Conservation (phyloP, 2,329 filamentous ascomycete genomes). For the Talaromyces amestolkiae region DNA sequence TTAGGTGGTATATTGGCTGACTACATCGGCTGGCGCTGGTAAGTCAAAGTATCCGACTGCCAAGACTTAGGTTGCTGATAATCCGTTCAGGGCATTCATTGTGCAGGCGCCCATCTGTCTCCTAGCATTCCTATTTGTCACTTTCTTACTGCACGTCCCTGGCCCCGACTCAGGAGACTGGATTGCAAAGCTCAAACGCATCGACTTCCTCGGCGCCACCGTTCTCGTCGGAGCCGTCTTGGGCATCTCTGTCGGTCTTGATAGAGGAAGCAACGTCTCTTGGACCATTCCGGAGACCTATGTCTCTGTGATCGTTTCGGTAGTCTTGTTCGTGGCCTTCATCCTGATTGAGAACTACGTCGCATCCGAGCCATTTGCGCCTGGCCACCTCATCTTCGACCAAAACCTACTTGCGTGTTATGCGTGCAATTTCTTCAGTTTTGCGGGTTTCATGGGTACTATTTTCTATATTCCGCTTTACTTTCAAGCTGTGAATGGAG, state of each 20-base stretch:
- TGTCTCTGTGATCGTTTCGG: constrained; percentile 54
- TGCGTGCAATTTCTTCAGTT: constrained; percentile 69
- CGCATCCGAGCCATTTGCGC: constrained; percentile 70
- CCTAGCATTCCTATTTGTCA: constrained; percentile 63
- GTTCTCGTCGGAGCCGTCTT: constrained; percentile 65
- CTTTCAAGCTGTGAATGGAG: constrained; percentile 69
- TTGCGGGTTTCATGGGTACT: constrained; percentile 58
- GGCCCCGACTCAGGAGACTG: constrained; percentile 58
- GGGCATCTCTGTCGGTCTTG: constrained; percentile 65
- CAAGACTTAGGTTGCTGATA: not conserved
- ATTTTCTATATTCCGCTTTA: constrained; percentile 75
- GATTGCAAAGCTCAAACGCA: constrained; percentile 62
- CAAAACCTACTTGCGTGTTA: constrained; percentile 65
- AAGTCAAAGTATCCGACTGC: not conserved
- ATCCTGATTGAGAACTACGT: constrained; percentile 65
- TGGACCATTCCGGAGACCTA: constrained; percentile 63
- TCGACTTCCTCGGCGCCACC: constrained; percentile 72
- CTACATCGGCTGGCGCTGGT: constrained; percentile 37
- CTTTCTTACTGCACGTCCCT: constrained; percentile 62
- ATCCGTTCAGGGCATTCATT: constrained; percentile 55
- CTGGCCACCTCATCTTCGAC: constrained; percentile 69
- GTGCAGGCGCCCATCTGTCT: constrained; percentile 68
- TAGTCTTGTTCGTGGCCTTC: constrained; percentile 64
- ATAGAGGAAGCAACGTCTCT: constrained; percentile 69
- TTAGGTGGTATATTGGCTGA: constrained; percentile 63